These are phyloP conservation scores for Penicillium corylophilum DNA, from an alignment of 2,329 filamentous ascomycete genomes.

Conservation along the genomic window DNA sequence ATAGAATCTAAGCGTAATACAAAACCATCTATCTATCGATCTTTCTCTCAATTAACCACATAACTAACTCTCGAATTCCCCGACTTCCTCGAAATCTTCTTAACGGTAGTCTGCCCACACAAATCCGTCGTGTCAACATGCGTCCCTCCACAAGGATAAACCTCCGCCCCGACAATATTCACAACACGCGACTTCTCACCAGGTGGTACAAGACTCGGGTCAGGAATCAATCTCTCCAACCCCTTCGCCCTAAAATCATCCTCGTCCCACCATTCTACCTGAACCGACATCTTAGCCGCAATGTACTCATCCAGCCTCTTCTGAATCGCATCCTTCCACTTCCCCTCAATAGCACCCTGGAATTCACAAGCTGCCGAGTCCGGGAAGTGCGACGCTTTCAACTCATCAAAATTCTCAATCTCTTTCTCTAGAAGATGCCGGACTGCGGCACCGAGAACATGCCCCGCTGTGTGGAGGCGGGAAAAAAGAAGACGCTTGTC, in stretches of 20 bases:
- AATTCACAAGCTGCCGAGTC: constrained; percentile 68
- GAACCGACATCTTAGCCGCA: constrained; percentile 55
- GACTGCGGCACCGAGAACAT: constrained; percentile 69
- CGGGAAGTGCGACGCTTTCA: constrained; percentile 71
- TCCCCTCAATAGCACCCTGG: constrained; percentile 63
- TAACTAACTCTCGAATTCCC: constrained; percentile 60
- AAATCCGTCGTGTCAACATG: constrained; percentile 63
- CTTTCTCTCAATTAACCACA: constrained; percentile 17
- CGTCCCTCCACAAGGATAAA: constrained; percentile 73
- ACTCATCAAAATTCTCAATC: constrained; percentile 59
- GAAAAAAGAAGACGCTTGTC: constrained; percentile 64
- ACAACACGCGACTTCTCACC: constrained; percentile 66
- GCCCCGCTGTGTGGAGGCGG: constrained; percentile 70
- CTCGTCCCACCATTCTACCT: constrained; percentile 67
- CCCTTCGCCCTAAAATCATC: constrained; percentile 58
- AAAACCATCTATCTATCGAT: background rate
- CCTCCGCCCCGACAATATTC: constrained; percentile 65
- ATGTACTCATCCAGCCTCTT: constrained; percentile 60
- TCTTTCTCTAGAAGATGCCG: constrained; percentile 55
- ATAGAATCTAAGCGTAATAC: background rate
- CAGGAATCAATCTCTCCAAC: constrained; percentile 56
- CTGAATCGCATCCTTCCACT: constrained; percentile 64
- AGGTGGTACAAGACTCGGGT: constrained; percentile 43
- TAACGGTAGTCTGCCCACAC: constrained; percentile 59
- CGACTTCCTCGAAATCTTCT: constrained; percentile 65